Evolutionary conservation across 345 rosid genomes (phyloP).

Genomic region (Combretum micranthum): DNA sequence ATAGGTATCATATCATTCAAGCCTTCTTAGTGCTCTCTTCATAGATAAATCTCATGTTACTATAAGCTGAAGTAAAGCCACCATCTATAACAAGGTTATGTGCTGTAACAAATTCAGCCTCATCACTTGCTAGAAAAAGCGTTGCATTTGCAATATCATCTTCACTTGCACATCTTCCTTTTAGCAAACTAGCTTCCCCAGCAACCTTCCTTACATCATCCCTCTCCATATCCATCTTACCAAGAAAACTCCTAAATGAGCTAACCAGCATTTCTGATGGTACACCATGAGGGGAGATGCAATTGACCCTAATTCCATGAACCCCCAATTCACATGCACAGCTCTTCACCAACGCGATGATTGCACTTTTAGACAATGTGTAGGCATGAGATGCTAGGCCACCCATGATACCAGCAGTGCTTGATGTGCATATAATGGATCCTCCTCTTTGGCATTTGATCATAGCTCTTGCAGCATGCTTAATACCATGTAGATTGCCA

Average conservation of each 20-base stretch:
- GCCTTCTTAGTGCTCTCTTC: conserved; percentile 1
- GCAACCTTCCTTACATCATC: conserved; percentile 49
- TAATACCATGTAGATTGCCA: conserved; percentile 65
- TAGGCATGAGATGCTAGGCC: conserved; percentile 77
- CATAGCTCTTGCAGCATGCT: conserved; percentile 78
- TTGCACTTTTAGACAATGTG: conserved; percentile 60
- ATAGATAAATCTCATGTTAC: conserved; percentile 44
- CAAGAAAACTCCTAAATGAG: conserved; percentile 35
- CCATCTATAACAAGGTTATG: conserved; percentile 82
- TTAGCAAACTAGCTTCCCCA: conserved; percentile 55
- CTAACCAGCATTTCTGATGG: conserved; percentile 73
- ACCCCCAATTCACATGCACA: conserved; percentile 68
- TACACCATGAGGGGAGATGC: conserved; percentile 87
- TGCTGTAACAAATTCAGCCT: conserved; percentile 63
- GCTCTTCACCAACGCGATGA: conserved; percentile 47
- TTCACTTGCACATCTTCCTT: conserved; percentile 39
- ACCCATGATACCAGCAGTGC: conserved; percentile 73
- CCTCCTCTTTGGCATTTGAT: conserved; percentile 46
- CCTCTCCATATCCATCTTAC: conserved; percentile 29
- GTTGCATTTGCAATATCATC: conserved; percentile 73
- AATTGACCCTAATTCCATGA: conserved; percentile 67
- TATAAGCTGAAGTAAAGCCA: conserved; percentile 56
- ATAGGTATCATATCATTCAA: not conserved
- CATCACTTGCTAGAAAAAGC: conserved; percentile 59
- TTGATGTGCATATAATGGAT: conserved; percentile 66